Evolutionary conservation across 495 filamentous ascomycete genomes (phyloP).

Genomic region (Darksidea phi): DNA sequence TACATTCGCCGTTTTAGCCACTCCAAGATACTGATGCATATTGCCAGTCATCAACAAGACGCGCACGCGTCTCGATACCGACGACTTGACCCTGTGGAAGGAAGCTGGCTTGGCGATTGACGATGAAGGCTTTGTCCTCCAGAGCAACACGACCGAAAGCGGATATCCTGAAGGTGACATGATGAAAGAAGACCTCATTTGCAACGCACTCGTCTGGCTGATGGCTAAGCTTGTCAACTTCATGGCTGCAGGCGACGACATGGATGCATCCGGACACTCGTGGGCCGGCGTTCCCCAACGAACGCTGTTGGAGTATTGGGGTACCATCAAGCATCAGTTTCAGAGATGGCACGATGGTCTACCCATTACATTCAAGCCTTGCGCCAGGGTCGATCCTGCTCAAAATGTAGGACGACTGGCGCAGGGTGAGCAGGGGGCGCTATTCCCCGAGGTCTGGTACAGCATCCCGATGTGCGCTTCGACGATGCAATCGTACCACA

Average conservation of each 20-base stretch:
- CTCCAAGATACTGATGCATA: background rate
- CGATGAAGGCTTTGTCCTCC: constrained; percentile 52
- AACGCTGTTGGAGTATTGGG: constrained; percentile 57
- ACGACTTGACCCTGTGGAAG: constrained; percentile 60
- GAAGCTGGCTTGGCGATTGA: constrained; percentile 62
- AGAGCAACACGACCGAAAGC: constrained; percentile 51
- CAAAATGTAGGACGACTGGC: constrained; percentile 18
- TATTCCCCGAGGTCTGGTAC: constrained; percentile 62
- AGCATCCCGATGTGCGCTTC: constrained; percentile 63
- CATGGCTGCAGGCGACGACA: constrained; percentile 54
- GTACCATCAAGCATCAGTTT: constrained; percentile 48
- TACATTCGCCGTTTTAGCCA: constrained; percentile 7
- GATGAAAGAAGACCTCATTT: constrained; percentile 58
- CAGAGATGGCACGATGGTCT: constrained; percentile 59
- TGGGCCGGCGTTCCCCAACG: constrained; percentile 54
- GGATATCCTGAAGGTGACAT: constrained; percentile 51
- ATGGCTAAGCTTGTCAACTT: constrained; percentile 63
- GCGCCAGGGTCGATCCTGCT: constrained; percentile 43
- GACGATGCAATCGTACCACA: constrained; percentile 65
- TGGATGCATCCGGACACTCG: constrained; percentile 41
- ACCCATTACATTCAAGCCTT: constrained; percentile 57
- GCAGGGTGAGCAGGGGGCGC: constrained; percentile 40
- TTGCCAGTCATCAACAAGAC: constrained; percentile 60
- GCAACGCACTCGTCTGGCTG: constrained; percentile 64
- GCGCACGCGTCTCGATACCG: constrained; percentile 60